Percentiles rank a stretch among this genome's conserved stretches.
Conservation (phyloP, 305 asterid species). For the Fraxinus angustifolia region DNA sequence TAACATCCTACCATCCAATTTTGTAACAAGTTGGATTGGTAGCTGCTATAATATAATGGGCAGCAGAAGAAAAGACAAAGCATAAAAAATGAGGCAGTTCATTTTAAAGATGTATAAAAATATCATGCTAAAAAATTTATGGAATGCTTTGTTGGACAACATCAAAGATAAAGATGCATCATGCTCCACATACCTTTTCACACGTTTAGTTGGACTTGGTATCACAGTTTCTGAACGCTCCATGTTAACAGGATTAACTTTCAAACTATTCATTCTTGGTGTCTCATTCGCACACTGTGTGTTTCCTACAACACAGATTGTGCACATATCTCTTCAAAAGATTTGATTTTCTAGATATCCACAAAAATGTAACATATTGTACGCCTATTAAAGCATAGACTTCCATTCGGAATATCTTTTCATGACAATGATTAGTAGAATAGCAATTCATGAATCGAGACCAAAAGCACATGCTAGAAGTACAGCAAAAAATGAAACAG, state of each 20-base stretch:
- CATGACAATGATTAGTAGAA: slow-evolving; percentile 15
- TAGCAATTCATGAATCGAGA: slow-evolving; percentile 13
- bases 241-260: slow-evolving; percentile 35
- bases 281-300: slow-evolving; percentile 22
- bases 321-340: background rate
- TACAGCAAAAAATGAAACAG: background rate
- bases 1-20: background rate
- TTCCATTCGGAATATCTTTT: slow-evolving; percentile 18
- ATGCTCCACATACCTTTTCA: slow-evolving; percentile 41
- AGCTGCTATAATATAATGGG: slow-evolving; percentile 2
- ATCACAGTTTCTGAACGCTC: slow-evolving; percentile 39
- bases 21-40: slow-evolving; percentile 3
- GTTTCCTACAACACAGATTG: slow-evolving; percentile 39
- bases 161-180: slow-evolving; percentile 19
- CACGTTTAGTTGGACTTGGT: slow-evolving; percentile 41
- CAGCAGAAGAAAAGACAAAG: slow-evolving; percentile 4
- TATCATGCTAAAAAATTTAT: background rate
- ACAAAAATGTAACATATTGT: slow-evolving; percentile 13
- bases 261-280: slow-evolving; percentile 38
- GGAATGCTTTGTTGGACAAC: background rate
- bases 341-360: background rate
- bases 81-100: background rate
- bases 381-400: background rate
- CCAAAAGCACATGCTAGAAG: background rate
- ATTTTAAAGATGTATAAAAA: background rate